Evolutionary conservation across 1,139 yeast genomes (phyloP), one percentile per base, ranked within the genome.

Genomic region (Yamadazyma pseudoaaseri): DNA sequence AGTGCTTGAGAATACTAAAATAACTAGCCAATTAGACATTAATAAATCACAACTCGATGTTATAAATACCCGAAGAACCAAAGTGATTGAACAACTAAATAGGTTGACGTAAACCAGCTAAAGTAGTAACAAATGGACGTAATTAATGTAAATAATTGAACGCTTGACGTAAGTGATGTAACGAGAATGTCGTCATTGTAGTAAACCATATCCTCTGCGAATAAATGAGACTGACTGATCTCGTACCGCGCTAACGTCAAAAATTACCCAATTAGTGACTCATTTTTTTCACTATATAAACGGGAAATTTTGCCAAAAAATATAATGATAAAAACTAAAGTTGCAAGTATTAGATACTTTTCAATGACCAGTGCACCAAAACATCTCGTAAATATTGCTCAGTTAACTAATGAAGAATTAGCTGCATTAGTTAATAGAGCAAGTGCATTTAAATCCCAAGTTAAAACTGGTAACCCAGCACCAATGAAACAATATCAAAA

Each of bases 311-410:
- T 10, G 21, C 14, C 8, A 16, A 9, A 29, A 16, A 20, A 21
- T 20, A 16, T 20, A 7, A 37, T 37, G 41, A 34, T 37, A 12
- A 37, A 21, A 25, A 29, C 38, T 8, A 15, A 26, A 25, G 27
- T 36, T 3, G 20, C 29, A 15, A 26, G 27, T 28, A 20, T 39
- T 14, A 34, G 41, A 35, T 26, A 37, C 9, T 18, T 48, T 6
- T 40, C 50, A 6, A 39, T 42, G 37, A 33, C 36, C 5, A 9
- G 40, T 13, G 17, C 25, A 2, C 57, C 30, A 27, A 85, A 90
- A 58, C 96, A 89, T 55, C 70, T 90, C 51, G 74, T 86, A 10
- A 83, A 86, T 29, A 89, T 86, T 48, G 76, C 85, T 25, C 95
- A 87, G 51, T 68, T 90, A 41, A 56, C 84, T 11, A 75, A 81